Evolutionary conservation across 2,329 filamentous ascomycete species (phyloP), one percentile per base, ranked within the genome.

Genomic region (Zymoseptoria crescenta): DNA sequence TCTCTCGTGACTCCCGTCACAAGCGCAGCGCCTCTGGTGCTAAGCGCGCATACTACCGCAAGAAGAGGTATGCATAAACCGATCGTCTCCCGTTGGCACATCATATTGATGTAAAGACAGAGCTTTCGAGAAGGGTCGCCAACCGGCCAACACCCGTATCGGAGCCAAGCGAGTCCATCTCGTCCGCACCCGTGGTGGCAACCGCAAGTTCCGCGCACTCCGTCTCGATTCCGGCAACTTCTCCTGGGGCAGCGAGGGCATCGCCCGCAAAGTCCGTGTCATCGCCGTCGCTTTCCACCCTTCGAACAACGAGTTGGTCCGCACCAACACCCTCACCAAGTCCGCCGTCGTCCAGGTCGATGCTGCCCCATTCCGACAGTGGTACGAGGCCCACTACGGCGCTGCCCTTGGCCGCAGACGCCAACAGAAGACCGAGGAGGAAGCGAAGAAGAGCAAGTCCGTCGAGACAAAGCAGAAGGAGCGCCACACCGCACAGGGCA

Each of bases 301-400:
- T 66, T 96, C 93, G 79, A 99, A 99, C 92, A 99, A 99, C 91
- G 94, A 99, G 84, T 87, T 99, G 73, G 92, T 99, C 84, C 94
- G 94, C 77, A 99, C 94, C 81, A 99, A 99, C 88, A 97, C 94
- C 83, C 86, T 99, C 79, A 99, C 94, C 85, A 95, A 92, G 83
- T 91, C 91, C 76, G 94, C 94, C 82, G 90, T 99, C 75, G 90
- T 99, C 79, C 94, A 99, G 85, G 83, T 99, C 81, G 94, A 99
- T 80, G 94, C 95, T 74, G 91, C 94, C 67, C 94, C 94, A 71
- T 99, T 99, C 90, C 86, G 94, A 79, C 93, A 97, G 83, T 99
- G 94, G 94, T 99, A 96, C 83, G 94, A 99, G 87, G 91, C 94
- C 72, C 94, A 99, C 88, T 99, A 99, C 86, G 94, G 94, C 77